Conservation (phyloP, 202 grass and related monocot species). For the Zoysia matrella region DNA sequence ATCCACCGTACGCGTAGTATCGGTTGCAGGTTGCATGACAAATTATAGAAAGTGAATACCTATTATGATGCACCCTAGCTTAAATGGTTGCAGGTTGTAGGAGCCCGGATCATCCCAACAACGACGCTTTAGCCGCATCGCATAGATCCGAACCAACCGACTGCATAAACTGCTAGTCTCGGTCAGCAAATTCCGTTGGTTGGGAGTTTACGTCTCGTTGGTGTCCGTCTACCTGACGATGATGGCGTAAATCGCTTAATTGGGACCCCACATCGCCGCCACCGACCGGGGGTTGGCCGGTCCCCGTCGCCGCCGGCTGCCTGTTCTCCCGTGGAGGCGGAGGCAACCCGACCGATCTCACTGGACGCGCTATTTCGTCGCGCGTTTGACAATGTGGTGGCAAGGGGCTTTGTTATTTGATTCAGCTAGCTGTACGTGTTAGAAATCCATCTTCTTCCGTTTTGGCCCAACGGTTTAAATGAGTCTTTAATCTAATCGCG, state of each 20-base stretch:
- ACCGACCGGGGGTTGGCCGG: too few species aligned
- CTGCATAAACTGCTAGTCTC: constrained; percentile 3
- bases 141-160: constrained; percentile 1
- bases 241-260: not conserved
- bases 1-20: not conserved
- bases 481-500: too few species aligned
- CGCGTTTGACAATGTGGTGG: too few species aligned
- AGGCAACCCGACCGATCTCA: too few species aligned
- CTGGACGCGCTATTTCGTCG: too few species aligned
- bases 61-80: not conserved
- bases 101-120: not conserved
- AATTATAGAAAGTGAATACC: constrained; percentile 8
- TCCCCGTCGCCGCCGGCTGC: too few species aligned
- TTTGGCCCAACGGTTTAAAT: too few species aligned
- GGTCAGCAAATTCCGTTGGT: constrained; percentile 40
- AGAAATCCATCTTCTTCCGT: too few species aligned
- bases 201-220: constrained; percentile 32
- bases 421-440: too few species aligned
- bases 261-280: constrained; percentile 2
- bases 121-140: not conserved
- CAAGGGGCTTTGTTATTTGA: too few species aligned
- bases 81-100: constrained; percentile 17
- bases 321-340: too few species aligned
- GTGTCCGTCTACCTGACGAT: constrained; percentile 10
- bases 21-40: constrained; percentile 15